Base-by-base conservation (phyloP, 495 filamentous ascomycete genomes). In the Polyplosphaeria fusca region DNA sequence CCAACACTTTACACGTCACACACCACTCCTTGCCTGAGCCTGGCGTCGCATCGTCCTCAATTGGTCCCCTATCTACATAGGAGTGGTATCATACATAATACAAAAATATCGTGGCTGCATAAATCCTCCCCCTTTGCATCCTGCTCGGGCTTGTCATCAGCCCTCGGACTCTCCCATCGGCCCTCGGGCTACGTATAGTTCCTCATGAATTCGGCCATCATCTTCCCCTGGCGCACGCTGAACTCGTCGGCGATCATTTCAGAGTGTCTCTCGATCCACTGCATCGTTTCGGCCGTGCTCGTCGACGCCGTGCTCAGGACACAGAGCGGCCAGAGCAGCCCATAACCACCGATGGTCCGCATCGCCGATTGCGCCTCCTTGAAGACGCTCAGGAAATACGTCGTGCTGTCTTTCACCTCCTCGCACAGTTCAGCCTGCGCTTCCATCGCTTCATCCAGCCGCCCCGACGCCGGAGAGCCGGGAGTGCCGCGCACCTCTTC, bases 121-220 rank as follows among this genome's bases (percentile, higher is more conserved):
- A n/a, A n/a, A n/a, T n/a, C n/a, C n/a, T n/a, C n/a, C n/a, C n/a
- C n/a, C n/a, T n/a, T n/a, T n/a, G n/a, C n/a, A n/a, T n/a, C n/a
- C n/a, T n/a, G n/a, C n/a, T n/a, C n/a, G n/a, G n/a, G n/a, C n/a
- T n/a, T n/a, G n/a, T n/a, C n/a, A n/a, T n/a, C n/a, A n/a, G n/a
- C n/a, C n/a, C n/a, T n/a, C n/a, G n/a, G n/a, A n/a, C n/a, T n/a
- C n/a, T n/a, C n/a, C n/a, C n/a, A n/a, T n/a, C n/a, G n/a, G n/a
- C n/a, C n/a, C n/a, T n/a, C n/a, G n/a, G n/a, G n/a, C 30, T 35
- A 35, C 14, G 14, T 35, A 20, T 47, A 47, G 43, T 40, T 48
- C 53, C 25, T 47, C 5, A 56, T 28, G n/a, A 47, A n/a, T 23
- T 48, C 44, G 11, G 43, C 53, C 28, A 56, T 39, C 16, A 42